A percentile compares a stretch with the other conserved stretches of the same genome.
These are phyloP conservation scores for Miamiensis avidus DNA, from an alignment of 169 alveolate genomes.

Conservation along the genomic window DNA sequence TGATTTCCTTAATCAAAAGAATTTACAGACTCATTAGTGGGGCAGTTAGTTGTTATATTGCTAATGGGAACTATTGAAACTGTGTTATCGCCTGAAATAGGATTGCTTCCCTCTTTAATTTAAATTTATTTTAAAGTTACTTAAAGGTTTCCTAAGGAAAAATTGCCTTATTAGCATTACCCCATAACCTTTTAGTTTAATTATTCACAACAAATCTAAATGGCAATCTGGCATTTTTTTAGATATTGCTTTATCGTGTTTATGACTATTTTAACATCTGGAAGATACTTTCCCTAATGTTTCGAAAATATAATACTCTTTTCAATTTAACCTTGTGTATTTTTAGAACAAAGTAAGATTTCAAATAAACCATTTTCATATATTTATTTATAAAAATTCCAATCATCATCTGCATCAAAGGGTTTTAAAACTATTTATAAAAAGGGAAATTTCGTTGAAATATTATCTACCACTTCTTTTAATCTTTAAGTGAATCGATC, in stretches of 20 bases:
- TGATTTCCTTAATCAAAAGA: too few species aligned
- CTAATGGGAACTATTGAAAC: too few species aligned
- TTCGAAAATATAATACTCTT: not conserved
- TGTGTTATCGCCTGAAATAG: too few species aligned
- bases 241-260: not conserved
- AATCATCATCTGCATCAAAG: not conserved
- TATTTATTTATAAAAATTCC: not conserved
- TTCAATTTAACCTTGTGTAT: too few species aligned
- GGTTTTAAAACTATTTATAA: not conserved
- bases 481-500: not conserved
- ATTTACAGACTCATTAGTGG: too few species aligned
- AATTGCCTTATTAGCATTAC: too few species aligned
- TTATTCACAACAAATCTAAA: not conserved
- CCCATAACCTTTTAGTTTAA: not conserved
- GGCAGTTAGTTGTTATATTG: too few species aligned
- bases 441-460: not conserved
- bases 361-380: not conserved
- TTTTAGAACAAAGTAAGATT: too few species aligned
- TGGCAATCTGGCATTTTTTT: not conserved
- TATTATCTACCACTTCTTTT: not conserved
- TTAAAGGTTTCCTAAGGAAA: too few species aligned
- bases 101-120: too few species aligned
- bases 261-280: not conserved
- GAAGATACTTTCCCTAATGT: not conserved
- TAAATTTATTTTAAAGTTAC: too few species aligned